Base-by-base conservation (phyloP, 371 early-diverging fungal genomes). In the Amoeboaphelidium protococcarum region DNA sequence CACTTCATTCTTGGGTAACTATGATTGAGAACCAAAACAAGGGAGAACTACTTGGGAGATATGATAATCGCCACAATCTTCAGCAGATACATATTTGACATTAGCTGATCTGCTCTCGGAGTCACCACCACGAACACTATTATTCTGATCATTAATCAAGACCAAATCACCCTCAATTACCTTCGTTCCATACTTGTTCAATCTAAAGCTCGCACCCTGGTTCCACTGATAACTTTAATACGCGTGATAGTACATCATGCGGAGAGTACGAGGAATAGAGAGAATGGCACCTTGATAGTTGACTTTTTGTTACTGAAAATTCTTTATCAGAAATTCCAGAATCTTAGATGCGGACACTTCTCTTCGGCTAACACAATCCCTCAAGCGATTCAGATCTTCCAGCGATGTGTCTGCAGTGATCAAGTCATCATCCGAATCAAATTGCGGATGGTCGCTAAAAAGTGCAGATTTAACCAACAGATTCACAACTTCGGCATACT, bases 201-300 rank as follows among this genome's bases (percentile, higher is more conserved):
- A 58, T 16, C 94, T 69, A 54, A 76, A 72, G 31, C 81, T 73
- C 2, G 80, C 84, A 19, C 78, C 73, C 22, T 68, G 57, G 62
- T 99, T 99, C 89, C 96, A 99, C 22, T 94, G 64, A 52, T 68
- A 82, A 27, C 89, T 87, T 64, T 99, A 98, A 54, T 90, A 94
- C 2, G 94, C 82, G 63, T 99, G 97, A 23, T 84, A 64, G 60
- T 99, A 99, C 74, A 99, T 78, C 50, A 76, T 60, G 21, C 79
- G 56, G 59, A 90, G 66, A 56, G 82, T 80, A 48, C 84, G 69
- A 23, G 91, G 88, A 25, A 92, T 69, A 65, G 73, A 59, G 10
- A 23, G 45, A 12, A 23, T 49, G 10, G 42, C 42, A 42, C 13
- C 20, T 13, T 12, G 4, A 42, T 16, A 42, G 20, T 19, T 6